Evolutionary conservation across 768 basidiomycete genomes (phyloP).

Genomic region (Xerocomellus intermedius): DNA sequence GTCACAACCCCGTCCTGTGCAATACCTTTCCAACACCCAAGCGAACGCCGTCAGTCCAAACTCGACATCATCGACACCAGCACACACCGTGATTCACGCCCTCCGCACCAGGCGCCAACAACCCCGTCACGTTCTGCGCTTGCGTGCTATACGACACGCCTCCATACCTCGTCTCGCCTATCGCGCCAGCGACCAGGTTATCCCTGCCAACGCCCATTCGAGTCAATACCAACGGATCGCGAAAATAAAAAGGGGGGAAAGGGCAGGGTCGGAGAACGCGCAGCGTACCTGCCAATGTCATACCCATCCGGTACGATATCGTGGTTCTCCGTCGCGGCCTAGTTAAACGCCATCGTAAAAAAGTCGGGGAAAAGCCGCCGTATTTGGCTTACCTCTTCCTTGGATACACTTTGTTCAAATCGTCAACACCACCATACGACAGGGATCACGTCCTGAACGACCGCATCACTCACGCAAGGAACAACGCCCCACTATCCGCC

Average conservation of each 20-base stretch:
- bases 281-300: constrained; percentile 42
- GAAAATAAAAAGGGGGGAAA: too few species aligned
- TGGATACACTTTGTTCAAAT: constrained; percentile 39
- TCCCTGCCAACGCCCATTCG: constrained; percentile 28
- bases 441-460: not conserved
- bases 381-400: constrained; percentile 39
- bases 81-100: constrained; percentile 53
- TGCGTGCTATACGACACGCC: constrained; percentile 49
- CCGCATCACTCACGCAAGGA: constrained; percentile 49
- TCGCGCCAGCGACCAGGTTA: constrained; percentile 36
- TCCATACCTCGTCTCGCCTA: constrained; percentile 38
- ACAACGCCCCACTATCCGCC: constrained; percentile 51
- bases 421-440: not conserved
- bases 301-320: constrained; percentile 48
- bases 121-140: constrained; percentile 47
- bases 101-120: constrained; percentile 49
- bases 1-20: constrained; percentile 57
- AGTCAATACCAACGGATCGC: not conserved
- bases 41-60: not conserved
- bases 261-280: not conserved
- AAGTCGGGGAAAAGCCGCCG: not conserved
- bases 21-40: constrained; percentile 41
- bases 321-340: constrained; percentile 38
- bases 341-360: not conserved
- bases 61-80: not conserved